Percentiles rank a stretch among this genome's conserved stretches.
phyloP scores from a whole-genome alignment of 768 basidiomycete genomes.

The Tylopilus felleus region DNA sequence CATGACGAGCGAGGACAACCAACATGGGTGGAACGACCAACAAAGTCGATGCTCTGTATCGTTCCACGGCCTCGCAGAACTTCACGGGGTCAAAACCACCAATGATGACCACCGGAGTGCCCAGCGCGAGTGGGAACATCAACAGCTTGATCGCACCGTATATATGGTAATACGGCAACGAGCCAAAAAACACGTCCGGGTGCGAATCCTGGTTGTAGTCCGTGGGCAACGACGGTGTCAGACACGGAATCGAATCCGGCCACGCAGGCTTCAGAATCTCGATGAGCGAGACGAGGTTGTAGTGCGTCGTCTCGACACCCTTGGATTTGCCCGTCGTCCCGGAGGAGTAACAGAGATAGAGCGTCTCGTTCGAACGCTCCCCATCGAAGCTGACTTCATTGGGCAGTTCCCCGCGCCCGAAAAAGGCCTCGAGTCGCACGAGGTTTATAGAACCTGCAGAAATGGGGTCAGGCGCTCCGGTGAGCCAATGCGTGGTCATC shows the following conservation, averaged over 20 bases:
- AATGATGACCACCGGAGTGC: conserved; percentile 55
- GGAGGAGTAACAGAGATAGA: conserved; percentile 59
- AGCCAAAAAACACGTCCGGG: conserved; percentile 53
- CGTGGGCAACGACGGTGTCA: conserved; percentile 13
- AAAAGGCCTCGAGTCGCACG: conserved; percentile 45
- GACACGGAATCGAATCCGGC: conserved; percentile 34
- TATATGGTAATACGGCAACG: conserved; percentile 61
- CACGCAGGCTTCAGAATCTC: conserved; percentile 48
- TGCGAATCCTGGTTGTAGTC: not conserved
- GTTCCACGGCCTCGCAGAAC: conserved; percentile 65
- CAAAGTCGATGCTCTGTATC: conserved; percentile 55
- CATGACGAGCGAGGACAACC: conserved; percentile 67
- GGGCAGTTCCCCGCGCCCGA: conserved; percentile 45
- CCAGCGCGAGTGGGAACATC: conserved; percentile 50
- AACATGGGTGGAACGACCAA: conserved; percentile 83
- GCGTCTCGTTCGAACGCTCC: conserved; percentile 51
- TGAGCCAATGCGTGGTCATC: conserved; percentile 47
- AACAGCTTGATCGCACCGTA: conserved; percentile 62
- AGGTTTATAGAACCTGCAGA: conserved; percentile 34
- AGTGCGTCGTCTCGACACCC: conserved; percentile 65
- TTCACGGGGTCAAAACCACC: conserved; percentile 66
- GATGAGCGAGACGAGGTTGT: conserved; percentile 61
- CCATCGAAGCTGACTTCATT: conserved; percentile 58
- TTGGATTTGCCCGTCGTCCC: conserved; percentile 83
- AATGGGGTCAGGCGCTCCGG: conserved; percentile 30